Base-by-base conservation (phyloP, 768 basidiomycete genomes). In the Agrocybe chaxingu region DNA sequence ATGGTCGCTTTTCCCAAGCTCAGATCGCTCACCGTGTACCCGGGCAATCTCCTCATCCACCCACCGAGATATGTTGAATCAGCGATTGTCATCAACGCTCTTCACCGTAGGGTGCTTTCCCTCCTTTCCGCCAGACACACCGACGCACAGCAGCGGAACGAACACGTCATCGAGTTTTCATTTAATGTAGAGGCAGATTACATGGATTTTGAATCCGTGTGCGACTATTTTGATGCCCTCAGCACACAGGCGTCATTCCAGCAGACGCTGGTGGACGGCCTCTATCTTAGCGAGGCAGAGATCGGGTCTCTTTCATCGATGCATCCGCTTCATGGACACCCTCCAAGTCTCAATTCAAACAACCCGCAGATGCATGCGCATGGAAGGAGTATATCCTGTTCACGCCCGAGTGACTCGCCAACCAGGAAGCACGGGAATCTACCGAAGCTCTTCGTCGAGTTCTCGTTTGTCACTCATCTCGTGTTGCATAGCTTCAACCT, bases 121-220 rank as follows among this genome's bases (percentile, higher is more conserved):
- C 49, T 47, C 16, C 10, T 44, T 8, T 51, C 41, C 36, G 8
- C 29, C 3, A 24, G 24, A 3, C 24, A 24, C 3, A 24, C 24
- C 24, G 24, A 24, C 5, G 24, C 24, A 24, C 24, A 24, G 24
- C 24, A 3, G 24, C 24, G 5, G 24, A 5, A 5, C 24, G 5
- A 24, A 4, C 47, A 37, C 1, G 12, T 7, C 10, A 36, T 55
- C 12, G 11, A 32, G 4, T 55, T 51, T 33, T 29, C 53, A 8
- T 53, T 61, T 6, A 57, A 61, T 19, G 55, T 48, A 1, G 57
- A 61, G 18, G 55, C 53, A 47, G 60, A 61, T 16, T 58, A 55
- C 38, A 61, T 51, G 11, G 57, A 58, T 24, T 56, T 61, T 18
- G 53, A 37, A 5, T 41, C 55, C 7, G 57, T 57, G 12, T 44